Conservation (phyloP, 192 early-diverging fungal genomes). For the Backusella morwellensis region DNA sequence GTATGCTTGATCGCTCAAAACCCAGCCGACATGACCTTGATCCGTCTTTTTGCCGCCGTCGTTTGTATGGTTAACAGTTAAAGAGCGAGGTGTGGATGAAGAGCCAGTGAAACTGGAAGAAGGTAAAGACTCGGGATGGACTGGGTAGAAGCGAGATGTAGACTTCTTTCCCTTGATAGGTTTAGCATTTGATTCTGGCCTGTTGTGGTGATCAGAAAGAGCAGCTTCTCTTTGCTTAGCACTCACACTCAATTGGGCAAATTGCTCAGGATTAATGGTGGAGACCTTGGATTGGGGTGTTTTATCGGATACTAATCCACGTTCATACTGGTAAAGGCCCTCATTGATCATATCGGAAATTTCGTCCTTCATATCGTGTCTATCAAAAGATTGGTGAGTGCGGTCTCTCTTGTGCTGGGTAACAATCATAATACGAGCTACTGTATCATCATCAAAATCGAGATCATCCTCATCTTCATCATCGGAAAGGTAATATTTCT, state of each 20-base stretch:
- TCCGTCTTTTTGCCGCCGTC: slow-evolving; percentile 25
- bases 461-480: slow-evolving; percentile 65
- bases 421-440: slow-evolving; percentile 89
- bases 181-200: not conserved
- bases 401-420: slow-evolving; percentile 75
- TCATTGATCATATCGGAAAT: slow-evolving; percentile 93
- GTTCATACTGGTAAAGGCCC: slow-evolving; percentile 88
- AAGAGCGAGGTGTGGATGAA: slow-evolving; percentile 7
- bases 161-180: slow-evolving; percentile 15
- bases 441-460: slow-evolving; percentile 87
- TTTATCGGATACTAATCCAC: slow-evolving; percentile 45
- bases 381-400: slow-evolving; percentile 77
- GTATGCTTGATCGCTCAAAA: slow-evolving; percentile 70
- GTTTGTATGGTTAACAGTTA: slow-evolving; percentile 12
- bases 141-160: slow-evolving; percentile 52
- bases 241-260: slow-evolving; percentile 47
- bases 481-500: slow-evolving; percentile 44
- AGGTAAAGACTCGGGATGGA: slow-evolving; percentile 39
- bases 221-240: slow-evolving; percentile 26
- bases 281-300: slow-evolving; percentile 52
- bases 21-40: slow-evolving; percentile 75
- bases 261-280: slow-evolving; percentile 58
- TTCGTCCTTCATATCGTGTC: slow-evolving; percentile 75
- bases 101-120: slow-evolving; percentile 11
- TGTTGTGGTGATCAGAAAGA: not conserved